Evolutionary conservation across 2,329 filamentous ascomycete species (phyloP).

Genomic region (Claviceps spartinae): DNA sequence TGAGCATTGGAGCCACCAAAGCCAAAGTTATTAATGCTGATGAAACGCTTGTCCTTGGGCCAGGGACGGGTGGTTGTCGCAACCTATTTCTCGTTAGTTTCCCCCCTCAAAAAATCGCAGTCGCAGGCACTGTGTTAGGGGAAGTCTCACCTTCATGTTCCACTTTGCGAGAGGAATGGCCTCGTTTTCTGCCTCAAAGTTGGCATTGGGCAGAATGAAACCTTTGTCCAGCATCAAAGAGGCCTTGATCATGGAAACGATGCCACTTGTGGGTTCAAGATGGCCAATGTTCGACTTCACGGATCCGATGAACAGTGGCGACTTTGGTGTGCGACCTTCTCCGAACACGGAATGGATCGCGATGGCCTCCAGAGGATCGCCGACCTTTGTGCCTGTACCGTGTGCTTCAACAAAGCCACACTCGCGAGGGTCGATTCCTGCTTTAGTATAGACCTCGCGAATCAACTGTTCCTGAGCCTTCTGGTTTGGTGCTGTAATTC

Average conservation of each 20-base stretch:
- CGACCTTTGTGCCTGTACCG: constrained; percentile 40
- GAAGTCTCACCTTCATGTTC: constrained; percentile 33
- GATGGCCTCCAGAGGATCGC: constrained; percentile 39
- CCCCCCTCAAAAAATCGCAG: background rate
- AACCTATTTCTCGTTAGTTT: constrained; percentile 15
- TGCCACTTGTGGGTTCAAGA: constrained; percentile 34
- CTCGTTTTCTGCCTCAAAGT: constrained; percentile 35
- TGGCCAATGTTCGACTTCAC: constrained; percentile 40
- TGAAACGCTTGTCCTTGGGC: constrained; percentile 33
- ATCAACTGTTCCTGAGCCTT: constrained; percentile 32
- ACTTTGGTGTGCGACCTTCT: constrained; percentile 20
- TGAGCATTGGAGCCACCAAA: constrained; percentile 34
- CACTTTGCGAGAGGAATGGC: constrained; percentile 35
- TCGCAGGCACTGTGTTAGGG: constrained; percentile 9
- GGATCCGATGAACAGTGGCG: constrained; percentile 32
- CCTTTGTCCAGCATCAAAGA: constrained; percentile 35
- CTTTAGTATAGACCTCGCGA: constrained; percentile 20
- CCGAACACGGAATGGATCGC: constrained; percentile 32
- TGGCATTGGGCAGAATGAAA: constrained; percentile 35
- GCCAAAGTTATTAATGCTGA: constrained; percentile 37
- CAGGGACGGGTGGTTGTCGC: constrained; percentile 30
- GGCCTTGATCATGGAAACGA: constrained; percentile 37
- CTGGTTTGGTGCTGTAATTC: constrained; percentile 39
- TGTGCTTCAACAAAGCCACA: constrained; percentile 34
- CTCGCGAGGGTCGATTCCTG: constrained; percentile 16